phyloP scores from a whole-genome alignment of 305 asterid species.

The Plantago coronopus region DNA sequence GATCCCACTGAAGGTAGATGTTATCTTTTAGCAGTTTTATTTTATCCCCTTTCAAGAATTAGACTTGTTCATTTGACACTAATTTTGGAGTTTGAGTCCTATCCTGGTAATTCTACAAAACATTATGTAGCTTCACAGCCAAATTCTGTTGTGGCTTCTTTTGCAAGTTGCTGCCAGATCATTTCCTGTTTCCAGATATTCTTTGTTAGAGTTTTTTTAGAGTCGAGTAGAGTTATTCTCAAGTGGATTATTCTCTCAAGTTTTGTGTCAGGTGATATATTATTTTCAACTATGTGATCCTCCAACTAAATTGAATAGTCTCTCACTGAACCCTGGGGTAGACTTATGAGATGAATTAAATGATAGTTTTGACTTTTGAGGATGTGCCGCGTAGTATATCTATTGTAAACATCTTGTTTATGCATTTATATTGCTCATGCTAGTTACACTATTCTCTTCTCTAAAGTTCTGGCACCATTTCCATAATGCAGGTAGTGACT shows the following conservation, averaged over 20 bases:
- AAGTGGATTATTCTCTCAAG: not conserved
- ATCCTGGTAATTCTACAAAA: not conserved
- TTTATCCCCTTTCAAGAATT: not conserved
- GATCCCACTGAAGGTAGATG: constrained; percentile 16
- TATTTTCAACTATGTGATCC: no score
- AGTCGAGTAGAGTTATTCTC: not conserved
- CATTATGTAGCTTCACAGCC: not conserved
- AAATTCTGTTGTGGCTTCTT: no score
- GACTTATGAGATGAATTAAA: no score
- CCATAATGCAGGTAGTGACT: constrained; percentile 38
- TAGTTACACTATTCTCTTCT: not conserved
- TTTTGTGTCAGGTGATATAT: not conserved
- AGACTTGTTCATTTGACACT: not conserved
- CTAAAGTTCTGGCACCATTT: not conserved
- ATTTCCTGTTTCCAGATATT: not conserved
- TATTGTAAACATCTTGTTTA: not conserved
- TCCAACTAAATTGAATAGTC: no score
- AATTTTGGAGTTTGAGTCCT: not conserved
- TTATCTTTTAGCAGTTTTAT: not conserved
- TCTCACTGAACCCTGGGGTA: no score
- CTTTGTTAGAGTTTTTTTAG: not conserved
- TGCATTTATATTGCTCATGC: not conserved
- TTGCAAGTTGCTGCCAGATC: no score
- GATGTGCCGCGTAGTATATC: no score
- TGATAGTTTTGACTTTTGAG: no score